phyloP scores from a whole-genome alignment of 2,329 filamentous ascomycete genomes.

The Dactylella cylindrospora region DNA sequence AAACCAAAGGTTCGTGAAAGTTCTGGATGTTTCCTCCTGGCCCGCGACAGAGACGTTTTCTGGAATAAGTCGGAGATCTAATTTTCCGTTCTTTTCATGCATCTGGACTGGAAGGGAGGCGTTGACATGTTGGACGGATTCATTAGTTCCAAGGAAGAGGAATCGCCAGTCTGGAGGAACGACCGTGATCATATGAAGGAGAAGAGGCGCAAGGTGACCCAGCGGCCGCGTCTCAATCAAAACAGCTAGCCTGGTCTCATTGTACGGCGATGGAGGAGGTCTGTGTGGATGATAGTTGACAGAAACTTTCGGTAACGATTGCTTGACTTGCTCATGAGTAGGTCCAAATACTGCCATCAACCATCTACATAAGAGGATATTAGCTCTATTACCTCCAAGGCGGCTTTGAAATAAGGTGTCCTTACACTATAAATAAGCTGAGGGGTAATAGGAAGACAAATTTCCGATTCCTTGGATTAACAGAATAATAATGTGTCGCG shows the following conservation, averaged over 20 bases:
- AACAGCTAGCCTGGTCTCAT: conserved; percentile 60
- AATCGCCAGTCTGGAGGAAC: conserved; percentile 63
- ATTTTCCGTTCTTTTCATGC: conserved; percentile 46
- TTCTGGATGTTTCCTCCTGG: conserved; percentile 59
- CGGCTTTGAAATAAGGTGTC: background rate
- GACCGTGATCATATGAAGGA: conserved; percentile 62
- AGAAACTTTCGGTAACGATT: conserved; percentile 25
- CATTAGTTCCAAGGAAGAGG: conserved; percentile 49
- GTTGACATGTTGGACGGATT: conserved; percentile 18
- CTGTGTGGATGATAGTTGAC: conserved; percentile 40
- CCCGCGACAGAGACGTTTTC: conserved; percentile 58
- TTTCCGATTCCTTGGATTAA: conserved; percentile 37
- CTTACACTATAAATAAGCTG: conserved; percentile 32
- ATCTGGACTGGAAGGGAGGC: conserved; percentile 43
- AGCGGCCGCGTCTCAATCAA: conserved; percentile 60
- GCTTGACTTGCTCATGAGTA: conserved; percentile 30
- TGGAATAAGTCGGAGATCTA: conserved; percentile 58
- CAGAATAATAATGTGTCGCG: conserved; percentile 33
- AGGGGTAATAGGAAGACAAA: conserved; percentile 30
- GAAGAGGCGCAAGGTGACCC: conserved; percentile 58
- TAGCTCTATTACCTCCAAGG: background rate
- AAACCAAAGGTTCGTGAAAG: conserved; percentile 59
- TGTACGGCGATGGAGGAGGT: conserved; percentile 53
- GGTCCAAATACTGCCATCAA: conserved; percentile 37
- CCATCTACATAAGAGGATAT: conserved; percentile 18